Base-by-base conservation (phyloP, 2,329 filamentous ascomycete species). In the Lecanoromycetidae sp. region DNA sequence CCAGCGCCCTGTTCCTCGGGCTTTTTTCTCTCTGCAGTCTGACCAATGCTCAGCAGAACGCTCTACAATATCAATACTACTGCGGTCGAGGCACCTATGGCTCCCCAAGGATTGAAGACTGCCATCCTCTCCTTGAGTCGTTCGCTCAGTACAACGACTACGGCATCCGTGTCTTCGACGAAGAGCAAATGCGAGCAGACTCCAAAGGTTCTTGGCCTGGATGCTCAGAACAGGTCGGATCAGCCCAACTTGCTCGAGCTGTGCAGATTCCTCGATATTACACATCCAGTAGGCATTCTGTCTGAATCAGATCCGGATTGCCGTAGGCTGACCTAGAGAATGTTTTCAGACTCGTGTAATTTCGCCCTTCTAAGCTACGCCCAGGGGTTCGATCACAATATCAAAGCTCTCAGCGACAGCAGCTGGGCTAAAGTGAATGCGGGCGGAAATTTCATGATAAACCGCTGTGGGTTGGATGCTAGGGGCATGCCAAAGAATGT, bases 181-280 rank as follows among this genome's bases (percentile, higher is more conserved):
- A 48, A 22, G 46, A 48, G 40, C 39, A 48, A 30, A 13, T 43
- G 46, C 33, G 46, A 13, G 33, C 10, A 2, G 25, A 46, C n/a
- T 17, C 19, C 4, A 22, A 17, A 10, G 46, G 46, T 13, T 48
- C 46, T 10, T 48, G 46, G 46, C 46, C 46, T 15, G 46, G 17
- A 25, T 27, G 5, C 15, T 20, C 13, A 36, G 25, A 1, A 19
- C 25, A 6, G 38, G 29, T 10, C 26, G n/a, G n/a, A n/a, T n/a
- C 46, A 19, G 13, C 19, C n/a, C 39, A 41, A 29, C 39, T 48
- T 29, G 13, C 30, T 17, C 4, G 26, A 23, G 33, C 29, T 7
- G 26, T 48, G 15, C 46, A 48, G 29, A 19, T 44, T 13, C 46
- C 46, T 32, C 36, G 46, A 35, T 36, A 43, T 15, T 48, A 41